Percentiles rank a stretch among this genome's conserved stretches.
Evolutionary conservation across 371 early-diverging fungal species (phyloP).

Genomic region (Zancudomyces culisetae): DNA sequence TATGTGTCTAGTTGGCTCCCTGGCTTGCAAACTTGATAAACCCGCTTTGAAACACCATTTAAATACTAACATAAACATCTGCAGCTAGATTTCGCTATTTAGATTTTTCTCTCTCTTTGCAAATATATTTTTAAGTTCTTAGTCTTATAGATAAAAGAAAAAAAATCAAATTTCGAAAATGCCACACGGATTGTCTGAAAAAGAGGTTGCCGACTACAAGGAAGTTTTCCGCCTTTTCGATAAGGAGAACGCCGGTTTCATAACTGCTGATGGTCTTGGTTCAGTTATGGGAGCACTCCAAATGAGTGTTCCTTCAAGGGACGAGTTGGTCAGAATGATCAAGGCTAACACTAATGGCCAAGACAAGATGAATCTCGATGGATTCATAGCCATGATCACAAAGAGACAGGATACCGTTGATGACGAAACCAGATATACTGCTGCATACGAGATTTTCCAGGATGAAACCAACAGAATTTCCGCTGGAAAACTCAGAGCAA

Average conservation of each 20-base stretch:
- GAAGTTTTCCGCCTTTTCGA: constrained; percentile 1
- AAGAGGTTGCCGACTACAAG: no score
- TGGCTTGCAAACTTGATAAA: no score
- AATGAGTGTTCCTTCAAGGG: not conserved
- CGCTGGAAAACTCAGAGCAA: not conserved
- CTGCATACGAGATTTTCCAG: not conserved
- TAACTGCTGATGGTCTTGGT: not conserved
- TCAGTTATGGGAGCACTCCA: not conserved
- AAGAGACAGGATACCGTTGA: not conserved
- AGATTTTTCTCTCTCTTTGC: no score
- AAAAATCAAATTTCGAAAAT: no score
- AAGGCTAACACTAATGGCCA: not conserved
- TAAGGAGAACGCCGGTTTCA: not conserved
- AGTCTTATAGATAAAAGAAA: no score
- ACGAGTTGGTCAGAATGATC: not conserved
- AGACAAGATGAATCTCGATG: not conserved
- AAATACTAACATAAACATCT: no score
- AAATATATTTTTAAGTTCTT: no score
- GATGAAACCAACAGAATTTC: not conserved
- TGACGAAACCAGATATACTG: not conserved
- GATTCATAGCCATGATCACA: not conserved
- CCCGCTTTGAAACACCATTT: no score
- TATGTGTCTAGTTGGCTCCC: no score
- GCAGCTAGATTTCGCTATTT: no score
- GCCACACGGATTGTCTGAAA: no score